Percentiles rank a stretch among this genome's conserved stretches.
These are phyloP conservation scores for Ambrosia artemisiifolia DNA, from an alignment of 129 eudicot species.

Conservation along the genomic window DNA sequence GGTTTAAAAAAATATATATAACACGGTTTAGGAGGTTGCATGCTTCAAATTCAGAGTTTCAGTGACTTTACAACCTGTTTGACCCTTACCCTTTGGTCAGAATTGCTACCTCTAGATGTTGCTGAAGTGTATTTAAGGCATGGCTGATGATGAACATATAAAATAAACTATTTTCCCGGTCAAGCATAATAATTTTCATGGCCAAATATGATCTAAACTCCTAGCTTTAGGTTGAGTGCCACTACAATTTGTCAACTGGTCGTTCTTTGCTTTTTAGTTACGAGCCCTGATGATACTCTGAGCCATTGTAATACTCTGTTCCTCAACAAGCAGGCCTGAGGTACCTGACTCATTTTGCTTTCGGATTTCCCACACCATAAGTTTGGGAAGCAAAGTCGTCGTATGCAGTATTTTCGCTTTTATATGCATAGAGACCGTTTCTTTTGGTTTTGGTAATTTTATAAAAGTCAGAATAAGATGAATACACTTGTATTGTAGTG, in stretches of 20 bases:
- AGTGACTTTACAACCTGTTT: neutral
- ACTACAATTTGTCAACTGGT: neutral
- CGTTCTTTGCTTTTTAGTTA: conserved; percentile 49
- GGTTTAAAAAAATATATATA: too few relatives aligned
- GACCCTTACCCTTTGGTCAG: neutral
- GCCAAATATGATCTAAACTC: neutral
- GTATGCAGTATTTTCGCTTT: conserved; percentile 19
- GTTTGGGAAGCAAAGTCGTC: conserved; percentile 8
- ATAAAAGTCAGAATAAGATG: neutral
- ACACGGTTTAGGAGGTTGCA: neutral
- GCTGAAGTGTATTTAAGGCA: neutral
- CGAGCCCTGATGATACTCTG: conserved; percentile 85
- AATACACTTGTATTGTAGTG: neutral
- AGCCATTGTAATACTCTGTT: conserved; percentile 67
- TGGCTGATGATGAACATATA: neutral
- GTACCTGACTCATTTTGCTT: neutral
- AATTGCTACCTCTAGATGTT: neutral
- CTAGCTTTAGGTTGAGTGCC: neutral
- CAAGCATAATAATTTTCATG: neutral
- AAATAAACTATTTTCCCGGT: neutral
- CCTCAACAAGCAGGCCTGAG: conserved; percentile 43
- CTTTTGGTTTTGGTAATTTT: conserved; percentile 13
- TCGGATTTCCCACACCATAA: neutral
- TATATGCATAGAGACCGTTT: conserved; percentile 17
- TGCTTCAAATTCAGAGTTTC: neutral